These are phyloP conservation scores for Chytriomyces confervae DNA, from an alignment of 192 early-diverging fungal species.

Conservation along the genomic window DNA sequence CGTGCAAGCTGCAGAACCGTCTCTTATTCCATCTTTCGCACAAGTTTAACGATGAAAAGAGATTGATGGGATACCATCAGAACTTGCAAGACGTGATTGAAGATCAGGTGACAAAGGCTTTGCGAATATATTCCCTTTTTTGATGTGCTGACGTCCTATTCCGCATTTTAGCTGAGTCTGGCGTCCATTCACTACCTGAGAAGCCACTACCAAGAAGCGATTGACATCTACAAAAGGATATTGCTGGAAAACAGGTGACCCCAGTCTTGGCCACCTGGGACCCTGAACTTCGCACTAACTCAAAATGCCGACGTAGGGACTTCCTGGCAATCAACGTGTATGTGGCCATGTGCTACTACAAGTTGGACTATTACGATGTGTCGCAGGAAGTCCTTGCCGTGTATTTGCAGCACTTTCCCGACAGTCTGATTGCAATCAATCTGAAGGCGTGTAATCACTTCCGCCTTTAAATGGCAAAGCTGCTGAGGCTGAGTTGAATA, in stretches of 20 bases:
- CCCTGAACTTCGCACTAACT: too few relatives aligned
- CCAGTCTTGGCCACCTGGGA: too few relatives aligned
- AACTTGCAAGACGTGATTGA: conserved; percentile 68
- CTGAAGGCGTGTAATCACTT: conserved; percentile 71
- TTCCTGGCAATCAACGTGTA: conserved; percentile 68
- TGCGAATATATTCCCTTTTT: background rate
- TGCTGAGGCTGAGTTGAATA: conserved; percentile 61
- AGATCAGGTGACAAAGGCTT: conserved; percentile 52
- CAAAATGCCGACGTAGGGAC: conserved; percentile 36
- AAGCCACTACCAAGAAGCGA: conserved; percentile 70
- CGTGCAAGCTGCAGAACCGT: conserved; percentile 67
- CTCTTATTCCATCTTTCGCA: conserved; percentile 66
- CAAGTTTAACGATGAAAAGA: conserved; percentile 53
- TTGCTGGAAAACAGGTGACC: conserved; percentile 57
- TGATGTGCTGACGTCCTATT: background rate
- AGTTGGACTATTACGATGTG: conserved; percentile 71
- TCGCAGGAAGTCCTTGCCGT: conserved; percentile 67
- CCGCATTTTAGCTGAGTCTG: conserved; percentile 45
- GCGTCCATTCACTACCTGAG: conserved; percentile 69
- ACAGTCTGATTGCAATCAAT: conserved; percentile 64
- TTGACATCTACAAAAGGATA: conserved; percentile 71
- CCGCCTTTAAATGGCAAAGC: conserved; percentile 69
- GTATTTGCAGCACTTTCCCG: conserved; percentile 63
- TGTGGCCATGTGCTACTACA: conserved; percentile 71
- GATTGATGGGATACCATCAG: conserved; percentile 19